Conservation (phyloP, 106 monocot species). For the Apostasia ramifera region DNA sequence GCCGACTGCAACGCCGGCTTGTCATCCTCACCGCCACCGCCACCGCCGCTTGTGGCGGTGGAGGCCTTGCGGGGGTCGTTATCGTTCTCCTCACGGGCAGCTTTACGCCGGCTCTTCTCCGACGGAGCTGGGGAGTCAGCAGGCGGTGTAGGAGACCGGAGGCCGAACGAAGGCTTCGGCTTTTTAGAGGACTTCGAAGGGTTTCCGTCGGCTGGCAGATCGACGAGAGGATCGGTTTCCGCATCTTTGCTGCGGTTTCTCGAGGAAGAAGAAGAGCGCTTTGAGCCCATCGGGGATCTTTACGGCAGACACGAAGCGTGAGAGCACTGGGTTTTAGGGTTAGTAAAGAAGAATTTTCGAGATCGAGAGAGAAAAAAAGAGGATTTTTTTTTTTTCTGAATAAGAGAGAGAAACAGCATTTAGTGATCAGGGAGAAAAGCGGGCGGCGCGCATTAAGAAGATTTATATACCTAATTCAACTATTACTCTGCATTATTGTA, state of each 20-base stretch:
- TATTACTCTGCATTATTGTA: too few species aligned
- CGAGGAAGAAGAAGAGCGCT: constrained; percentile 2
- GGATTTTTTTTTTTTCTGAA: too few species aligned
- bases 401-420: too few species aligned
- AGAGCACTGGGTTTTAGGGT: too few species aligned
- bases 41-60: neutral
- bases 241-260: neutral
- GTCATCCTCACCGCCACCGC: too few species aligned
- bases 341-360: too few species aligned
- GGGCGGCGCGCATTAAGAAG: too few species aligned
- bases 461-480: too few species aligned
- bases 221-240: neutral
- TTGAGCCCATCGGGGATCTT: neutral
- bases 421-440: too few species aligned
- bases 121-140: neutral
- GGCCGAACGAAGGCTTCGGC: neutral
- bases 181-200: constrained; percentile 5
- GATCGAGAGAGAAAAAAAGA: too few species aligned
- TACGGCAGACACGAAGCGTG: too few species aligned
- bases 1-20: neutral
- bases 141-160: neutral
- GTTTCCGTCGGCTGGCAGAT: neutral
- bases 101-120: neutral
- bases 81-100: too few species aligned
- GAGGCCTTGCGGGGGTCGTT: neutral